phyloP scores from a whole-genome alignment of 2,329 filamentous ascomycete species.

The Calonectria hawksworthii region DNA sequence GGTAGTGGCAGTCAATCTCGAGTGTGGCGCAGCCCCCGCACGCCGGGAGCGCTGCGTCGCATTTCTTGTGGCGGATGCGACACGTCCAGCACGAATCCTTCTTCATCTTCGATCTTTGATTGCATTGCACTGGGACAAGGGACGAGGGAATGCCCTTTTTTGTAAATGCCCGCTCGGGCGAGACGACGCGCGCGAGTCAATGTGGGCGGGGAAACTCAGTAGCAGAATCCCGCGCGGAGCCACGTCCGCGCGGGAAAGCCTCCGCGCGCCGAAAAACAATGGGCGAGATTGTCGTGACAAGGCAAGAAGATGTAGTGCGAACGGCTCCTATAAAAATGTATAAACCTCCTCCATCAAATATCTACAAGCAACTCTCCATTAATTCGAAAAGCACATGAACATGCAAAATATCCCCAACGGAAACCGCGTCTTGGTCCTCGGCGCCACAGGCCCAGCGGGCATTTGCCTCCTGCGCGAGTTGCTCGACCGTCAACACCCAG shows the following conservation, averaged over 20 bases:
- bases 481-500: conserved; percentile 41
- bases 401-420: background rate
- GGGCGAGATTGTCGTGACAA: background rate
- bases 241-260: conserved; percentile 3
- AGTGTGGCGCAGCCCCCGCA: conserved; percentile 61
- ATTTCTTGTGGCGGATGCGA: conserved; percentile 67
- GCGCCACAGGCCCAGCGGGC: conserved; percentile 50
- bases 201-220: background rate
- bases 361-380: background rate
- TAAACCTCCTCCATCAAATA: background rate
- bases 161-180: background rate
- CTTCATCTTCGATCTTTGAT: background rate
- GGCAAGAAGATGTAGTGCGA: background rate
- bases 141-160: background rate
- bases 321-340: background rate
- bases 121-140: too few relatives aligned
- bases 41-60: conserved; percentile 60
- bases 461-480: conserved; percentile 49
- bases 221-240: background rate
- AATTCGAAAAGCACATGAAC: background rate
- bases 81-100: conserved; percentile 63
- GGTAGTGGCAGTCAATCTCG: conserved; percentile 63
- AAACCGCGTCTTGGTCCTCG: conserved; percentile 45
- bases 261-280: background rate
- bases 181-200: background rate